Evolutionary conservation across 2,329 filamentous ascomycete species (phyloP).

Genomic region (Penicillium sclerotigenum): DNA sequence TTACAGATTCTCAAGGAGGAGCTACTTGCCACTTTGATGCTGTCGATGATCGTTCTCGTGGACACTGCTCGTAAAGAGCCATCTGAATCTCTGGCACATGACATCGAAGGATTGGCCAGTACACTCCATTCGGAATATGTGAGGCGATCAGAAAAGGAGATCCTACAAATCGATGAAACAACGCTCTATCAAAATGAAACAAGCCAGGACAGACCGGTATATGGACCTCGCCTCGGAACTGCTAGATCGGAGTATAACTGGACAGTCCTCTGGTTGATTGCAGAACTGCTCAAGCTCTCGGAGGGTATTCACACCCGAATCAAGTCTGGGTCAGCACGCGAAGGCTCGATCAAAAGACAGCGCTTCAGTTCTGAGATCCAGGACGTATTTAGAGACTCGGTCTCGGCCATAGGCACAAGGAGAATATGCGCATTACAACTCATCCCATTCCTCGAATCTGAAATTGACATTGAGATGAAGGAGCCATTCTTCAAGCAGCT

Average conservation of each 20-base stretch:
- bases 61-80: constrained; percentile 39
- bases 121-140: constrained; percentile 76
- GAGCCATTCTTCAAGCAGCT: constrained; percentile 58
- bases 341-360: constrained; percentile 34
- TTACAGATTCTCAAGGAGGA: constrained; percentile 67
- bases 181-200: constrained; percentile 47
- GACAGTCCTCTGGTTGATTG: constrained; percentile 40
- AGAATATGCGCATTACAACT: constrained; percentile 55
- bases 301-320: constrained; percentile 24
- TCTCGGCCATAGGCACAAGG: constrained; percentile 35
- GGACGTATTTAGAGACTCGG: constrained; percentile 37
- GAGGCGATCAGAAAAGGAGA: constrained; percentile 65
- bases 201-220: constrained; percentile 38
- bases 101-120: constrained; percentile 65
- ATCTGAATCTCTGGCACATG: constrained; percentile 40
- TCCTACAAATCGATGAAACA: constrained; percentile 76
- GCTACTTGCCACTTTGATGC: constrained; percentile 69
- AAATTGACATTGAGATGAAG: constrained; percentile 52
- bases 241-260: constrained; percentile 40
- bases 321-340: constrained; percentile 10
- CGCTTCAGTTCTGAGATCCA: constrained; percentile 37
- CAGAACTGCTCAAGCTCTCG: constrained; percentile 40
- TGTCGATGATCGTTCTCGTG: constrained; percentile 60
- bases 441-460: constrained; percentile 50
- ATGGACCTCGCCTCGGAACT: constrained; percentile 38